Conservation (phyloP, 2,329 filamentous ascomycete genomes). For the Sarocladium strictum region DNA sequence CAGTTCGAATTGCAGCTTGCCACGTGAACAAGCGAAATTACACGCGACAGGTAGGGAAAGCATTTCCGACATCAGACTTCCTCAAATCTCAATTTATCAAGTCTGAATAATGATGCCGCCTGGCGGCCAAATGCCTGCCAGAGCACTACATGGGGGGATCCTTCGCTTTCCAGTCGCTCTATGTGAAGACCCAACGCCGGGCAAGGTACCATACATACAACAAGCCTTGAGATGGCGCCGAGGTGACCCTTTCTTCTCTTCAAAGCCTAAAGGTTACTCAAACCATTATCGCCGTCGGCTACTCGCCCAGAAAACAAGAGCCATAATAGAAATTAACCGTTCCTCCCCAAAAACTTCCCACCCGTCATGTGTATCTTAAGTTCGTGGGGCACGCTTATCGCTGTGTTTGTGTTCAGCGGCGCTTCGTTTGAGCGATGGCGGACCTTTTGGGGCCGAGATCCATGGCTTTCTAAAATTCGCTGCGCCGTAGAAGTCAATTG, state of each 20-base stretch:
- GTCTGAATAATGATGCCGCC: not conserved
- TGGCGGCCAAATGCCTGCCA: not conserved
- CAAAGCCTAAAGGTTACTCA: slow-evolving; percentile 15
- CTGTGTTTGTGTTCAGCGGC: not conserved
- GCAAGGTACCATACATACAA: slow-evolving; percentile 23
- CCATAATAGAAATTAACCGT: slow-evolving; percentile 6
- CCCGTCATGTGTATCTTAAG: not conserved
- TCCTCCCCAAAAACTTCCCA: slow-evolving; percentile 1
- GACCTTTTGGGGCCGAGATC: not conserved
- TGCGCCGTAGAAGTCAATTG: not conserved
- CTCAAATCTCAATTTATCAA: slow-evolving; percentile 2
- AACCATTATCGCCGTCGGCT: slow-evolving; percentile 20
- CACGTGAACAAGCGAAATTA: not conserved
- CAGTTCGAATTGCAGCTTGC: not conserved
- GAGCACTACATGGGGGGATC: slow-evolving; percentile 5
- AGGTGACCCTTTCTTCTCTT: slow-evolving; percentile 17
- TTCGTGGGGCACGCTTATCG: not conserved
- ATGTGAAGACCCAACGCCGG: slow-evolving; percentile 22
- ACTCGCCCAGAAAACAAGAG: not conserved
- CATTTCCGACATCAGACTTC: not conserved
- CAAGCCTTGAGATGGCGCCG: slow-evolving; percentile 8
- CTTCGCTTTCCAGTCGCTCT: slow-evolving; percentile 15
- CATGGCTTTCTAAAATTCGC: not conserved
- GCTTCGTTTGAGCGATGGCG: not conserved
- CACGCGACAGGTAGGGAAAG: not conserved